Evolutionary conservation across 2,329 filamentous ascomycete species (phyloP), one percentile per base, ranked within the genome.

Genomic region (Orbilia blumenaviensis): DNA sequence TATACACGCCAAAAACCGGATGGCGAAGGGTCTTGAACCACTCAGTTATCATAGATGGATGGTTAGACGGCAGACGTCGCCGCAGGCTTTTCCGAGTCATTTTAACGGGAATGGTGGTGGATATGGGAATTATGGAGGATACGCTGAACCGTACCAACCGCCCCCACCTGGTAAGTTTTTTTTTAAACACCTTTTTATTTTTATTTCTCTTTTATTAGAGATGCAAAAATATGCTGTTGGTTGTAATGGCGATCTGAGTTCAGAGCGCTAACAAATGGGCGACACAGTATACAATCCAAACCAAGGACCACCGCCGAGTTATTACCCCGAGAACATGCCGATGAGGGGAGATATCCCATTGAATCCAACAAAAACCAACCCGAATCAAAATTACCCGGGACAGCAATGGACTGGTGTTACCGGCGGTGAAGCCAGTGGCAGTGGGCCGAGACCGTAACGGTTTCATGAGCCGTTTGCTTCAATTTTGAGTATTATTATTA

Each of bases 1-100:
- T 82, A 83, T 88, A 54, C 92, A 94, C 83, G 92, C 91, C 50
- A 88, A 88, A 81, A 83, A 84, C 44, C 86, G 92, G 50, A 84
- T 94, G 78, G 85, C 84, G 73, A 90, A 89, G 81, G 91, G 91
- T 0, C 84, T 89, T 32, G 84, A 85, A 16, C 89, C 91, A 14
- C 83, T 93, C 34, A 83, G 83, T 77, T 94, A 94, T 81, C 91
- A 94, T 82, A 85, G 89, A 80, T 76, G 72, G 72, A 76, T 76
- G 72, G 64, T 76, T 63, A 56, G 64, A 64, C 72, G 58, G 29
- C 64, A 69, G 32, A 69, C 63, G 56, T 21, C 56, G 12, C 72
- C 72, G n/a, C 25, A 64, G 42, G 72, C 72, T 12, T 76, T 61
- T 60, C 56, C 63, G 6, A 58, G 18, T 21, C 56, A 69, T 50